A percentile compares a stretch with the other conserved stretches of the same genome.
phyloP scores from a whole-genome alignment of 768 basidiomycete species.

The Serendipita sp. region DNA sequence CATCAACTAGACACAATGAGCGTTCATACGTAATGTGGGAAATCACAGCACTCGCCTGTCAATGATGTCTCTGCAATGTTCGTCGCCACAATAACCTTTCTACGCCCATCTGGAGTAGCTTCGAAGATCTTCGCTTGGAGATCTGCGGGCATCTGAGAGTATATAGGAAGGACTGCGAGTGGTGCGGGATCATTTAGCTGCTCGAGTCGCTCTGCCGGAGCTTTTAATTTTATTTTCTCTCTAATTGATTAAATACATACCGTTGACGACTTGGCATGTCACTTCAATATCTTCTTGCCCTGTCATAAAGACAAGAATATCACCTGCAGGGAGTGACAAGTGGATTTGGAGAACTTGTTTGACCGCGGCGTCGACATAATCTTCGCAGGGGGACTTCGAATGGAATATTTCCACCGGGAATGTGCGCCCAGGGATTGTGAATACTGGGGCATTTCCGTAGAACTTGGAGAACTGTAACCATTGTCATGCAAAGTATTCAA shows the following conservation, averaged over 20 bases:
- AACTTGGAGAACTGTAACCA: slow-evolving; percentile 75
- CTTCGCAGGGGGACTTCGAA: slow-evolving; percentile 94
- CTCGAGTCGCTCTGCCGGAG: slow-evolving; percentile 56
- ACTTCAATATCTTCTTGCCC: slow-evolving; percentile 98
- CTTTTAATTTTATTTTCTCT: slow-evolving; percentile 1
- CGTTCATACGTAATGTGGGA: slow-evolving; percentile 5
- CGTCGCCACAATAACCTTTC: slow-evolving; percentile 96
- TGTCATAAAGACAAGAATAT: slow-evolving; percentile 98
- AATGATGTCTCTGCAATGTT: slow-evolving; percentile 98
- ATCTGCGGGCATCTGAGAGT: slow-evolving; percentile 99
- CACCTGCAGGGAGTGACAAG: slow-evolving; percentile 78
- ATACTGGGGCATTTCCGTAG: slow-evolving; percentile 88
- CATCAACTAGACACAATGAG: slow-evolving; percentile 50
- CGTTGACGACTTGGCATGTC: slow-evolving; percentile 85
- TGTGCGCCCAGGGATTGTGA: slow-evolving; percentile 86
- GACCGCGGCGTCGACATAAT: slow-evolving; percentile 95
- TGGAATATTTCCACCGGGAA: slow-evolving; percentile 97
- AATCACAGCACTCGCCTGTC: slow-evolving; percentile 40
- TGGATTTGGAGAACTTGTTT: slow-evolving; percentile 98
- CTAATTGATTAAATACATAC: slow-evolving; percentile 25
- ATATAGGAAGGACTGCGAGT: slow-evolving; percentile 88
- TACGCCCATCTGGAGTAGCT: slow-evolving; percentile 78
- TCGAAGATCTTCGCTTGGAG: slow-evolving; percentile 96
- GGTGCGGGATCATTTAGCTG: slow-evolving; percentile 85
- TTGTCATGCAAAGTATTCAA: not conserved